Base-by-base conservation (phyloP, 2,329 filamentous ascomycete genomes). In the Pestalotiopsis sp. region DNA sequence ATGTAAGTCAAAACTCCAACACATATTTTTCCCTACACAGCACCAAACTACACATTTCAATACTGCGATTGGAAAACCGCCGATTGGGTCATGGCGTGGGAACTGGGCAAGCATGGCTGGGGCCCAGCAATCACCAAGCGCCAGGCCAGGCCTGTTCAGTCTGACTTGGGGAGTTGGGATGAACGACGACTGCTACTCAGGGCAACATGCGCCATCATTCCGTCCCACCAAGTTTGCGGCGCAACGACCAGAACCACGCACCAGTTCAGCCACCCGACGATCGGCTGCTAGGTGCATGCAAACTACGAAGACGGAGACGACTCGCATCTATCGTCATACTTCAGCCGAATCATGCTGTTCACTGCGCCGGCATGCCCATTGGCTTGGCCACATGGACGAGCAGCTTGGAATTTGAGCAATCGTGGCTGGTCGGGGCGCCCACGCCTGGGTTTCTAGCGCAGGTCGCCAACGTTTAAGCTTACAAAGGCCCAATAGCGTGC, bases 1-100 rank as follows among this genome's bases (percentile, higher is more conserved):
- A 89, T 82, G 86, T 89, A 80, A 78, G 86, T 83, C 41, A 60
- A 68, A 59, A 38, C 45, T 9, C 31, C 27, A 31, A 61, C 11
- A 61, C 65, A 63, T 65, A 67, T 63, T 52, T 13, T n/a, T 25
- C 66, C 56, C 27, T 64, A 66, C 25, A 45, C 67, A 83, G 91
- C 72, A 90, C 39, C 39, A 45, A 92, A 49, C 52, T 52, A 59
- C 23, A n/a, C 23, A 36, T 38, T 20, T 52, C 12, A 2, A 31
- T 1, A 31, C 2, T 1, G 27, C 27, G 27, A 31, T 31, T 31
- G 31, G 31, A 31, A 31, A 52, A 52, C 14, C 12, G 14, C 57
- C 57, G 57, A 59, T 59, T 59, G 57, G 23, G 57, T 59, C 23
- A 9, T 27, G 57, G 12, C 57, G 25, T 23, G 25, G 57, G 57